Evolutionary conservation across 164 flowering plant genomes (phyloP), one percentile per base, ranked within the genome.

Genomic region (Brasenia schreberi): DNA sequence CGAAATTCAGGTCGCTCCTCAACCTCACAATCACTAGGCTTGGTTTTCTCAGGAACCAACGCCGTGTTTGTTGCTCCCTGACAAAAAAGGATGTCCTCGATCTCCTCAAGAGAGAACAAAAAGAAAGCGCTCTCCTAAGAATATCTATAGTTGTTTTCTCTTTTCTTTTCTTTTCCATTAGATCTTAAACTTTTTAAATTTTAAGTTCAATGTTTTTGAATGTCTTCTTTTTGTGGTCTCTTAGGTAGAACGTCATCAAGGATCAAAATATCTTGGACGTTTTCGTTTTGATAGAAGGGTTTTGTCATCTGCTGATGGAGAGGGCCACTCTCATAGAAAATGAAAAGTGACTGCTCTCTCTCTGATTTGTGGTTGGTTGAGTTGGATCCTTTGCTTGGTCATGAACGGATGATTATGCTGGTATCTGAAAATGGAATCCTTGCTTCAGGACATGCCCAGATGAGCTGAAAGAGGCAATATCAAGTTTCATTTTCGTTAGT

Each of bases 81-180:
- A 84, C 85, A 17, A 76, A 82, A 0, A 83, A 85, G 10, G 94
- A 88, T 67, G 86, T 85, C 6, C 65, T 80, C 12, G 79, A 93
- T 76, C 84, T 90, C 58, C 94, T 93, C 44, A 85, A 76, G 43
- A 18, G n/a, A 10, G 85, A 82, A 5, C 83, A 80, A 67, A 84
- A 83, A 18, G 87, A 90, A 43, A 79, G 84, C 1, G 96, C 97
- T 78, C 88, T 90, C 45, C 85, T 81, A 56, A 81, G 97, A 10
- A 97, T 90, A 81, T 70, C 6, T 67, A 17, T 12, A 44, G 66
- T 66, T 56, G 65, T 61, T 14, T 18, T 33, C 27, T 23, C 39
- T 33, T 11, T 27, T 3, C 17, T 42, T 33, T 4, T 64, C 39
- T 64, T 59, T 17, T 2, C 52, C 60, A 58, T 33, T 1, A 33